A percentile compares a stretch with the other conserved stretches of the same genome.
phyloP scores from a whole-genome alignment of 495 filamentous ascomycete genomes.

The Letharia lupina region DNA sequence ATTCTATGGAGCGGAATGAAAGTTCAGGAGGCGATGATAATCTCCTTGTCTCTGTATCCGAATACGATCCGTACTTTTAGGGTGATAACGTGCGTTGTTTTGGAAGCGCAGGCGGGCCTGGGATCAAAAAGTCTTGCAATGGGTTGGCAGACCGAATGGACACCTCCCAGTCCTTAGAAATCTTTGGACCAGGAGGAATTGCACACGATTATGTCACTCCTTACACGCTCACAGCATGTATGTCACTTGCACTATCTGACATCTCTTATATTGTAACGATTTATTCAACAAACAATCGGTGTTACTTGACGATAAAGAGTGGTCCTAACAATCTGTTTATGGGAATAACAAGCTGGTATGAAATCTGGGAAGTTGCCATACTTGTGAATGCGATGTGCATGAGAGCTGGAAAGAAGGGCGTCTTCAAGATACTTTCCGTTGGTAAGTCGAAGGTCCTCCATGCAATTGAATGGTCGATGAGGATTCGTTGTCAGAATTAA shows the following conservation, averaged over 20 bases:
- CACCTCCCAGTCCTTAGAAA: background rate
- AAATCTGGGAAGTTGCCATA: background rate
- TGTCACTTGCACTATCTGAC: too few relatives aligned
- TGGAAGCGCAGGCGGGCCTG: background rate
- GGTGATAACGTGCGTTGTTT: background rate
- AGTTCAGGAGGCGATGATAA: background rate
- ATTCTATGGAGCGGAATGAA: background rate
- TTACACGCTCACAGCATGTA: background rate
- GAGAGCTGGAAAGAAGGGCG: background rate
- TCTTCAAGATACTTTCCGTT: background rate
- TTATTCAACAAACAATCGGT: background rate
- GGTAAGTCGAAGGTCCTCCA: background rate
- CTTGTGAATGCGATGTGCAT: constrained; percentile 1
- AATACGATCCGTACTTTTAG: background rate
- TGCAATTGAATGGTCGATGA: background rate
- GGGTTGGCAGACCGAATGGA: background rate
- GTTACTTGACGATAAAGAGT: background rate
- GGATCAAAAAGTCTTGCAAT: background rate
- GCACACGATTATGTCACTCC: background rate
- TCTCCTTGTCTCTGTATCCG: background rate
- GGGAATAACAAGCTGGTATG: background rate
- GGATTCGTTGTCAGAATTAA: background rate
- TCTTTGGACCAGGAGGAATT: background rate
- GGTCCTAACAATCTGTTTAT: background rate
- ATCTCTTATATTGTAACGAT: background rate